Percentiles rank a stretch among this genome's conserved stretches.
Evolutionary conservation across 257 asterid genomes (phyloP).

Genomic region (Solanum chilense): DNA sequence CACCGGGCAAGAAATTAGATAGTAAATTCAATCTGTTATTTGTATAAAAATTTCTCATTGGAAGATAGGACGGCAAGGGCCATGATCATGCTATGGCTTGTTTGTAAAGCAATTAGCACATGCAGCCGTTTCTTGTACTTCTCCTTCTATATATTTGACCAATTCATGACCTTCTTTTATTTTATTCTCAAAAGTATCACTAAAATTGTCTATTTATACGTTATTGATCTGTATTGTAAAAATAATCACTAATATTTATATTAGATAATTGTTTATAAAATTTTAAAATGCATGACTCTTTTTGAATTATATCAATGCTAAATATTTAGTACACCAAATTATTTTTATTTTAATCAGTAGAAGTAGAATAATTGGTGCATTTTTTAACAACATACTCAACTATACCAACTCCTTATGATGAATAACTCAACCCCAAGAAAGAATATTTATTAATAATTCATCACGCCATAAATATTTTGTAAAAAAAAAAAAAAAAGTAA

Average conservation of each 20-base stretch:
- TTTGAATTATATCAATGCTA: fast-evolving
- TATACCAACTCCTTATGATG: background rate
- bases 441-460: background rate
- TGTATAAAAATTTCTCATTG: background rate
- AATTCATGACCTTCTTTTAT: background rate
- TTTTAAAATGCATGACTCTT: too few species aligned
- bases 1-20: fast-evolving
- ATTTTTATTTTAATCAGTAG: background rate
- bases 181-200: fast-evolving
- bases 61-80: background rate
- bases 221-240: fast-evolving
- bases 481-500: background rate
- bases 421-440: background rate
- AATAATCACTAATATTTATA: background rate
- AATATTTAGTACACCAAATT: background rate
- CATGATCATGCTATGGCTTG: background rate
- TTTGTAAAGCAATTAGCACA: background rate
- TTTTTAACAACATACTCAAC: background rate
- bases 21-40: background rate
- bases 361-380: background rate
- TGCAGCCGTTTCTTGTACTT: background rate
- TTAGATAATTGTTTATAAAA: background rate
- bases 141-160: background rate
- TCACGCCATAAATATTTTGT: background rate
- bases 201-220: too few species aligned